These are phyloP conservation scores for Magnolia officinalis DNA, from an alignment of 164 flowering plant species.

Conservation along the genomic window DNA sequence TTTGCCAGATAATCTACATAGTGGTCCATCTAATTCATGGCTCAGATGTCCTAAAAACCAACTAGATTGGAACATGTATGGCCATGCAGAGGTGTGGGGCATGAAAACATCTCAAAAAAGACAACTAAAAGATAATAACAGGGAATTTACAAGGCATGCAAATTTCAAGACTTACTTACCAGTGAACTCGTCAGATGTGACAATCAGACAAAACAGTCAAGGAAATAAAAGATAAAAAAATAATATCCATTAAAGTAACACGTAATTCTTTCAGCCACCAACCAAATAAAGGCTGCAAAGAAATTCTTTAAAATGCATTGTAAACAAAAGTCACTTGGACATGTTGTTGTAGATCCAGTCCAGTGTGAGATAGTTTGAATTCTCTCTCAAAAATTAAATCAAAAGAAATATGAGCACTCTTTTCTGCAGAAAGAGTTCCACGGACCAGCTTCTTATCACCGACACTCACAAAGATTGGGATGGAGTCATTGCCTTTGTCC, in stretches of 20 bases:
- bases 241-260: not conserved
- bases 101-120: not conserved
- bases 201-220: slow-evolving; percentile 3
- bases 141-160: not conserved
- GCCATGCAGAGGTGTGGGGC: not conserved
- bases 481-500: slow-evolving; percentile 38
- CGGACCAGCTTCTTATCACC: slow-evolving; percentile 47
- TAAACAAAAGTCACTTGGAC: no score
- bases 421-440: slow-evolving; percentile 55
- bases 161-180: slow-evolving; percentile 11
- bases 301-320: no score
- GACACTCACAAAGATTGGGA: slow-evolving; percentile 42
- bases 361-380: slow-evolving; percentile 80
- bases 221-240: slow-evolving; percentile 3
- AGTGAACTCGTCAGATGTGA: slow-evolving; percentile 10
- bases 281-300: slow-evolving; percentile 13
- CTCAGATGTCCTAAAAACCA: not conserved
- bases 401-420: slow-evolving; percentile 43
- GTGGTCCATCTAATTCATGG: not conserved
- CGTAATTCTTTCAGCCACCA: not conserved
- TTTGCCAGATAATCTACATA: not conserved
- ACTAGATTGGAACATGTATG: not conserved
- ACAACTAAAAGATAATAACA: not conserved
- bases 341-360: no score
- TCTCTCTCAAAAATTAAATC: slow-evolving; percentile 72